Evolutionary conservation across 306 rosid genomes (phyloP), one percentile per base, ranked within the genome.

Genomic region (Cicer cuneatum): DNA sequence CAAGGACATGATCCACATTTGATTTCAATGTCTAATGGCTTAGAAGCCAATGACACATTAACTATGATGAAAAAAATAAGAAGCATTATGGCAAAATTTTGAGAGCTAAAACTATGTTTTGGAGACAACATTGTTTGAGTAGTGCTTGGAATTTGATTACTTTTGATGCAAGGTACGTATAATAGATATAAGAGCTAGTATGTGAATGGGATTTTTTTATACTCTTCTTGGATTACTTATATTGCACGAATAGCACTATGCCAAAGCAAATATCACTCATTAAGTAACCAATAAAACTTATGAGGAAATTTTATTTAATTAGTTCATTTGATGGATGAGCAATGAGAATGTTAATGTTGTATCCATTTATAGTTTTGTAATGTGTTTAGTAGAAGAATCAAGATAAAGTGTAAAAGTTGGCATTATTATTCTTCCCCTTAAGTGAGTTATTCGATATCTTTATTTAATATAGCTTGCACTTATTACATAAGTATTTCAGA

Each of bases 1-100:
- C 97, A 93, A 79, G 93, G 94, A 80, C 96, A 91, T 33, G 94
- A 62, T 63, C 93, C 97, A 71, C 98, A 94, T 61, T 90, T 94
- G 21, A 94, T 80, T 56, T 81, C 90, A 0, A 79, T 46, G 49
- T 82, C 35, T 33, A 59, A 10, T 33, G 66, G 43, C 5, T 59
- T n/a, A 33, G 66, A 59, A 59, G 66, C 42, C 10, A 59, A 33
- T 59, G 42, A 59, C 35, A 18, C 43, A 59, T 13, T 59, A 12
- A 59, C 35, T 59, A 82, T 61, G 21, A 66, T 63, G 59, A 40
- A 73, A 14, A 90, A 67, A 48, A 88, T 24, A 21, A 79, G 13
- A 5, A 81, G 8, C 9, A 76, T 0, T 15, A 45, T 16, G 7
- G 70, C 5, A 18, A 69, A 45, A 16, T 53, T 73, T 51, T 37